A percentile compares a stretch with the other conserved stretches of the same genome.
phyloP scores from a whole-genome alignment of 768 basidiomycete species.

The Tulasnella sp. region DNA sequence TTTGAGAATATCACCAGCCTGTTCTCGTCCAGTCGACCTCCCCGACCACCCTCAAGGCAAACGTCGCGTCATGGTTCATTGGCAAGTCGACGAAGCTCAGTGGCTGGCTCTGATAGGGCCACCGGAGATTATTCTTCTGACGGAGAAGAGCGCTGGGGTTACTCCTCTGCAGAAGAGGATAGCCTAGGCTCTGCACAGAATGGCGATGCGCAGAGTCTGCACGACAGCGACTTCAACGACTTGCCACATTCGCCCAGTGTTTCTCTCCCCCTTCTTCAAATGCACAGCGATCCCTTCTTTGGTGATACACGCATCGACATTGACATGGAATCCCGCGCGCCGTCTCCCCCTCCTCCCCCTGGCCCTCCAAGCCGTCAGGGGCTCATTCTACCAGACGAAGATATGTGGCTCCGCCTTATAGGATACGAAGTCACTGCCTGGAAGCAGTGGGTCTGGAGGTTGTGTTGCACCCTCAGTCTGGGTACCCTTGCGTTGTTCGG shows the following conservation, averaged over 20 bases:
- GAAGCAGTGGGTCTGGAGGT: conserved; percentile 57
- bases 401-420: conserved; percentile 72
- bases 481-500: conserved; percentile 72
- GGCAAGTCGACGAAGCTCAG: conserved; percentile 25
- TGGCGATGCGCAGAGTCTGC: conserved; percentile 30
- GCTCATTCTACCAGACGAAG: conserved; percentile 79
- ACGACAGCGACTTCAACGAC: conserved; percentile 47
- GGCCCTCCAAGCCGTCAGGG: conserved; percentile 80
- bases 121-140: conserved; percentile 38
- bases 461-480: conserved; percentile 50
- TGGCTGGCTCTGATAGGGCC: conserved; percentile 36
- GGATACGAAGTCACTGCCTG: conserved; percentile 62
- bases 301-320: conserved; percentile 75
- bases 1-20: conserved; percentile 59
- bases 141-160: conserved; percentile 83
- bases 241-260: conserved; percentile 51
- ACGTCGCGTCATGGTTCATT: conserved; percentile 16
- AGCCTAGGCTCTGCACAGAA: conserved; percentile 26
- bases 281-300: conserved; percentile 55
- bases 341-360: conserved; percentile 41
- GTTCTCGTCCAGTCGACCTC: conserved; percentile 33
- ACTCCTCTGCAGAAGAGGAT: conserved; percentile 74
- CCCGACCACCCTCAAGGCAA: background rate
- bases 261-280: conserved; percentile 52
- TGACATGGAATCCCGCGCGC: conserved; percentile 42